A percentile compares a stretch with the other conserved stretches of the same genome.
phyloP scores from a whole-genome alignment of 2,329 filamentous ascomycete genomes.

The Ophiognomonia clavigignenti-juglandacearum region DNA sequence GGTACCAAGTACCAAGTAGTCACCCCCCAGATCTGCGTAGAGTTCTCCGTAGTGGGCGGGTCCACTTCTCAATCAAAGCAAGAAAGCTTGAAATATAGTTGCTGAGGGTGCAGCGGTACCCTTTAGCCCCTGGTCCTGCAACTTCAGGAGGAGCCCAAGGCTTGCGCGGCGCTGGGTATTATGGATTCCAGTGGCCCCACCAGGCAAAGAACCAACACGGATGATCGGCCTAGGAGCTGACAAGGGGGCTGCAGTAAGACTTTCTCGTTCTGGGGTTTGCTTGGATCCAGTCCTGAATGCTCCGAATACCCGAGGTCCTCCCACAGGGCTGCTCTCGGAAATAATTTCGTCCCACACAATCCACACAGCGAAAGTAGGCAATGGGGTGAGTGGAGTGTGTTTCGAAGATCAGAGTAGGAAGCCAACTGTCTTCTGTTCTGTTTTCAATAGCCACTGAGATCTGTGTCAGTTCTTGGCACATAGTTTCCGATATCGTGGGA shows the following conservation, averaged over 20 bases:
- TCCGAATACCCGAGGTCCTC: conserved; percentile 6
- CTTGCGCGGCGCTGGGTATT: conserved; percentile 19
- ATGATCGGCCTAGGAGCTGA: conserved; percentile 16
- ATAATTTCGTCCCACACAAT: conserved; percentile 4
- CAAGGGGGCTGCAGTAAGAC: conserved; percentile 14
- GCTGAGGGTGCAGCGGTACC: conserved; percentile 16
- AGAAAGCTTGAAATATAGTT: conserved; percentile 17
- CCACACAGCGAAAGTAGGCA: too few species aligned
- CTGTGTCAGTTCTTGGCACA: too few species aligned
- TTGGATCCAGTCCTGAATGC: conserved; percentile 3
- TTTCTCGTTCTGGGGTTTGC: too few species aligned
- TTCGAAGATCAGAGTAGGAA: too few species aligned
- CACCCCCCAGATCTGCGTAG: conserved; percentile 15
- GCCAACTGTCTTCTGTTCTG: too few species aligned
- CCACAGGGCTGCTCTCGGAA: conserved; percentile 4
- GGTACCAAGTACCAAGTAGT: too few species aligned
- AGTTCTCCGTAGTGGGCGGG: not conserved
- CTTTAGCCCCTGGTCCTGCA: conserved; percentile 18
- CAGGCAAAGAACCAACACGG: conserved; percentile 13
- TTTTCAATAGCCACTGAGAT: too few species aligned
- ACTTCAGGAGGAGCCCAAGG: conserved; percentile 17
- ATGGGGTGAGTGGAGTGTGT: not conserved
- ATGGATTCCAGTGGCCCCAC: conserved; percentile 17
- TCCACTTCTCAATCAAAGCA: conserved; percentile 13
- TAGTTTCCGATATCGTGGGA: too few species aligned